phyloP scores from a whole-genome alignment of 2,329 filamentous ascomycete genomes.

The Paecilomyces variotii region DNA sequence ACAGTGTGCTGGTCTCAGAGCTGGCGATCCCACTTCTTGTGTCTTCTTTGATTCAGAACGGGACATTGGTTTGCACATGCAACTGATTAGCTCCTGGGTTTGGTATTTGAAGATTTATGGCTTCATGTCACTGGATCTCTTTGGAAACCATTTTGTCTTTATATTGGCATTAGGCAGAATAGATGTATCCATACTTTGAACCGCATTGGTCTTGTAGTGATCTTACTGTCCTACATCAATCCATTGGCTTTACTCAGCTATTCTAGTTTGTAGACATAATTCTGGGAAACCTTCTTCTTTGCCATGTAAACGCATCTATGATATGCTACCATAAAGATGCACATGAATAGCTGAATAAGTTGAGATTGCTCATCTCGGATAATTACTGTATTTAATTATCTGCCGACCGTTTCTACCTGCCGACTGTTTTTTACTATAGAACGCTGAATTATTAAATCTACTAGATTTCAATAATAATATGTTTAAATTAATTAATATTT shows the following conservation, averaged over 20 bases:
- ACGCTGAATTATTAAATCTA: too few species aligned
- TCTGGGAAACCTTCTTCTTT: neutral
- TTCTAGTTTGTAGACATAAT: neutral
- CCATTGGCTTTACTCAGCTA: neutral
- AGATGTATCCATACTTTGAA: conserved; percentile 26
- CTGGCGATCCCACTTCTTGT: neutral
- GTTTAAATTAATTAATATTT: too few species aligned
- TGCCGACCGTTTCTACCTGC: too few species aligned
- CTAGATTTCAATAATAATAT: too few species aligned
- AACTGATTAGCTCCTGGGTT: neutral
- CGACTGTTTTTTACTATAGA: too few species aligned
- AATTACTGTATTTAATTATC: too few species aligned
- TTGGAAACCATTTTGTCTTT: conserved; percentile 1
- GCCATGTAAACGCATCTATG: neutral
- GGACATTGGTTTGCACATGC: neutral
- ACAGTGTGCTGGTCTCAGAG: neutral
- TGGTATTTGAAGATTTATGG: conserved; percentile 4
- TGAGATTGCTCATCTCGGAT: too few species aligned
- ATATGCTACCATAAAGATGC: neutral
- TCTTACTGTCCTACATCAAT: neutral
- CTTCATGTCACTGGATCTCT: conserved; percentile 2
- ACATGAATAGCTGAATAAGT: too few species aligned
- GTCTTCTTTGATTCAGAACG: neutral
- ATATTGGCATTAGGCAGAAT: conserved; percentile 19
- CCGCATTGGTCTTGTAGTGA: neutral